Evolutionary conservation across 1,284 basidiomycete species (phyloP).

Genomic region (Trametes sp.): DNA sequence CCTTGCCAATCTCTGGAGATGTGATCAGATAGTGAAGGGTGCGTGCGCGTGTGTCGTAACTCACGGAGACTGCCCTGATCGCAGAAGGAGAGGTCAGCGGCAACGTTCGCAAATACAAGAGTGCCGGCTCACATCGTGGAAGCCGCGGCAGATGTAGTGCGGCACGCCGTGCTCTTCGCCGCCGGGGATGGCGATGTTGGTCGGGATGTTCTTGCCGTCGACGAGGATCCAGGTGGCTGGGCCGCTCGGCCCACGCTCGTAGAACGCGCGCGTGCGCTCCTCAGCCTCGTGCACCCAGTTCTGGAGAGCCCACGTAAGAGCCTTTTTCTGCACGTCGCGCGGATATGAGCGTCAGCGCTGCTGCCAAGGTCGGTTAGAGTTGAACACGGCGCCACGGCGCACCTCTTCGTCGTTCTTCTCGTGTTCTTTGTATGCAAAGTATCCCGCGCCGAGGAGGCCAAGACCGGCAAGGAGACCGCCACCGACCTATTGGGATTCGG

Average conservation of each 20-base stretch:
- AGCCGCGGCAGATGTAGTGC: constrained; percentile 67
- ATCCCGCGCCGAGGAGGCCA: constrained; percentile 59
- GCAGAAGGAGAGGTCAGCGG: constrained; percentile 12
- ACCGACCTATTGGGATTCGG: constrained; percentile 59
- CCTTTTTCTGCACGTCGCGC: constrained; percentile 51
- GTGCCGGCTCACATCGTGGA: constrained; percentile 54
- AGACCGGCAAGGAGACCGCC: constrained; percentile 66
- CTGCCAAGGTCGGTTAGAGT: constrained; percentile 2
- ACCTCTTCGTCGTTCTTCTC: constrained; percentile 67
- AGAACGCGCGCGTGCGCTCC: constrained; percentile 57
- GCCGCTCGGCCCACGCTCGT: constrained; percentile 50
- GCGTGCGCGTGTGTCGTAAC: constrained; percentile 39
- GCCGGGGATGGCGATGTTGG: constrained; percentile 57
- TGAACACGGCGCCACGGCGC: constrained; percentile 17
- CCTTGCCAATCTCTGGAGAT: constrained; percentile 69
- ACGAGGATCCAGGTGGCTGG: constrained; percentile 70
- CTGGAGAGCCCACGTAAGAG: constrained; percentile 56
- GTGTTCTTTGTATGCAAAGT: constrained; percentile 61
- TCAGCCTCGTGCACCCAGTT: constrained; percentile 69
- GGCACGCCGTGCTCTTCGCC: constrained; percentile 61
- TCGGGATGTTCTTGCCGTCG: constrained; percentile 65
- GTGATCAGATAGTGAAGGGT: constrained; percentile 23
- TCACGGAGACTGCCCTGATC: constrained; percentile 62
- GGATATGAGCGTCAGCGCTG: not conserved
- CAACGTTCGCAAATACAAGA: constrained; percentile 20